A percentile compares a stretch with the other conserved stretches of the same genome.
These are phyloP conservation scores for Carex cristatella DNA, from an alignment of 176 grass and related monocot species.

Conservation along the genomic window DNA sequence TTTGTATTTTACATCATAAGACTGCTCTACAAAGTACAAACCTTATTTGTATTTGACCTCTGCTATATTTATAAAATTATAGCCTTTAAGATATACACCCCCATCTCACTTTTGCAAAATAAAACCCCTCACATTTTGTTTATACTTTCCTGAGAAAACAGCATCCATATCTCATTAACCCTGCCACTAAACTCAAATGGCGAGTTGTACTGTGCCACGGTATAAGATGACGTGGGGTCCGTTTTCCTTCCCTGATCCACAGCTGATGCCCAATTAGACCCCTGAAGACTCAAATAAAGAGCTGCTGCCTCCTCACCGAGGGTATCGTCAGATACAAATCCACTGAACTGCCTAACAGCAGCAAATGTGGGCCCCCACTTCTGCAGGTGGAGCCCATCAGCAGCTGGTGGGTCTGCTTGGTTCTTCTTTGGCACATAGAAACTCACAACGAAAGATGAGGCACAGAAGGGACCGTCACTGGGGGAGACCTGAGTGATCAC, in stretches of 20 bases:
- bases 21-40: not conserved
- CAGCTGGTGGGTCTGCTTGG: slow-evolving; percentile 60
- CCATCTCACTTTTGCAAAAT: not conserved
- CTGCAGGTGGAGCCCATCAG: slow-evolving; percentile 52
- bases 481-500: slow-evolving; percentile 71
- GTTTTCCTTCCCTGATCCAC: slow-evolving; percentile 36
- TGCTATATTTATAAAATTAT: not conserved
- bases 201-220: slow-evolving; percentile 90
- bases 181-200: slow-evolving; percentile 83
- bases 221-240: slow-evolving; percentile 40
- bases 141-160: slow-evolving; percentile 31
- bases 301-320: slow-evolving; percentile 52
- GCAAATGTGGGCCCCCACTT: slow-evolving; percentile 46
- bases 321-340: slow-evolving; percentile 49
- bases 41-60: not conserved
- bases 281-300: slow-evolving; percentile 59
- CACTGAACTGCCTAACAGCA: slow-evolving; percentile 68
- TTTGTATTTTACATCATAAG: not conserved
- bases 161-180: slow-evolving; percentile 97
- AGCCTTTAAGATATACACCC: not conserved
- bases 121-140: slow-evolving; percentile 12
- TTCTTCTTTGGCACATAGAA: slow-evolving; percentile 80
- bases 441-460: slow-evolving; percentile 68
- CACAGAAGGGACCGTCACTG: slow-evolving; percentile 77
- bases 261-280: slow-evolving; percentile 57